Evolutionary conservation across 768 basidiomycete species (phyloP), one percentile per base, ranked within the genome.

Genomic region (Tulasnella sp.): DNA sequence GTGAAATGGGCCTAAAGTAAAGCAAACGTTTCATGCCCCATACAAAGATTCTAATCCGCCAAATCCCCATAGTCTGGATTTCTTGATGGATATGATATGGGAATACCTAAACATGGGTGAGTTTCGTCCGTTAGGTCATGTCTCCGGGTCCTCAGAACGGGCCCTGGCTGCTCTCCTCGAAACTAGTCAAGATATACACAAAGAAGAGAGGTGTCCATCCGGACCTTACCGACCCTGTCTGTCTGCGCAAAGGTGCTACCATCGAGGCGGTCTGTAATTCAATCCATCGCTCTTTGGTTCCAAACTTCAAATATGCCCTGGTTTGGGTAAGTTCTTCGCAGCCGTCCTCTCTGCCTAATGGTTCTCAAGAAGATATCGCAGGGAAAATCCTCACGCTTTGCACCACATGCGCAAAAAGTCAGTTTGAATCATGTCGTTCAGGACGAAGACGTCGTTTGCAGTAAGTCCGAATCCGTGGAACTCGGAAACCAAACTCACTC

Each of bases 141-240:
- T 16, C 6, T 11, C n/a, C 13, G 3, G 29, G 23, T 29, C n/a
- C 32, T 75, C 20, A 57, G 40, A 4, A 20, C 35, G 18, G 74
- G 29, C 29, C 10, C 44, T 48, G 10, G 44, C 18, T 3, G 13
- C n/a, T 29, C 70, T 42, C 23, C 74, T 15, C 26, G 26, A 32
- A 39, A 74, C 88, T 94, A 9, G 92, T 92, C 76, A 96, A 96
- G 82, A 90, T 99, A 69, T 99, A 98, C 84, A 99, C 98, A 3
- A 99, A 99, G 85, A 96, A 96, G 83, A 88, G 98, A 67, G 98
- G 97, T n/a, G 93, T 88, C 40, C 93, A 93, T 80, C 96, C 98
- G 3, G 98, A 99, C 83, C 85, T 99, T 16, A 84, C 87, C 1
- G 98, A 99, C 84, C 98, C 98, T 35, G 90, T 99, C 72, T 85